Evolutionary conservation across 1,139 yeast species (phyloP), one percentile per base, ranked within the genome.

Genomic region (Arxiozyma telluris): DNA sequence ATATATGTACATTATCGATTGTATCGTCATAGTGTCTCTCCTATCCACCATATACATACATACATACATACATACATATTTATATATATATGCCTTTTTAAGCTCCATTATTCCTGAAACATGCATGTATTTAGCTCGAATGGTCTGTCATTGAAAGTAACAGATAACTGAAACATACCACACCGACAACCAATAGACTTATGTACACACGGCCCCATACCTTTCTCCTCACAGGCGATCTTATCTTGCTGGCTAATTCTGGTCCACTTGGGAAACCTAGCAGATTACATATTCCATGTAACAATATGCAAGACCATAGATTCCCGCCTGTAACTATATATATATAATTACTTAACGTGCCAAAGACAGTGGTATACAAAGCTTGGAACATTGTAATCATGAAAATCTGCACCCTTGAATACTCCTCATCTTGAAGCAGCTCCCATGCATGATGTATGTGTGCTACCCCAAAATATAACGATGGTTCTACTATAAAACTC

Each of bases 391-490:
- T 43, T 1, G 81, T 74, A 12, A 73, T 69, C 18, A 78, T 49
- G 0, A 78, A 47, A 6, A 82, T 75, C n/a, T 69, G 64, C 0
- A 73, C 50, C 34, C 57, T 58, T 55, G 55, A 65, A 7, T 48
- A 21, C 20, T 48, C 46, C 12, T 27, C 45, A 34, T 59, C 68
- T 9, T 67, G 62, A 57, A 73, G 75, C 53, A 80, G 63, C 56
- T 83, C 87, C 60, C 76, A 77, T 1, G 83, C 95, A 68, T 93
- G 98, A 66, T 93, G 96, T 21, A 87, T 56, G 70, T 93, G 99
- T 0, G 98, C 97, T n/a, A 88, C 64, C 1, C 96, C 96, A 72
- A 93, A 93, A 59, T 83, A 77, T 22, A 84, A 64, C 0, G 97
- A 96, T 1, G 91, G 77, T 30, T 70, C 68, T 51, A 69, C 64